Conservation (phyloP, 1,284 basidiomycete species). For the Leccinum huronense region DNA sequence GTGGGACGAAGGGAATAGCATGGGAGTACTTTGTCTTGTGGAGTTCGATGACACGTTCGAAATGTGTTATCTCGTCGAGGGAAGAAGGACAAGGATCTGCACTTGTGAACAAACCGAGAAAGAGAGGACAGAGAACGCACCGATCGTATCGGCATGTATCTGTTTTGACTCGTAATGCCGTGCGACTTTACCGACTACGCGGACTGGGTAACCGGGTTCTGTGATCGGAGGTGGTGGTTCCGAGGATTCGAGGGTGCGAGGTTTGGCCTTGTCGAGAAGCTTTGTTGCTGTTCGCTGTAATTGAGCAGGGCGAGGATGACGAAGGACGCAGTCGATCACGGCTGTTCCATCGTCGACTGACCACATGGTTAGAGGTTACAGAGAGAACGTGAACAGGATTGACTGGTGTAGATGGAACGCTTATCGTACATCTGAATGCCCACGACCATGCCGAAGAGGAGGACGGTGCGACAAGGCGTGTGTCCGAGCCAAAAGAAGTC, state of each 20-base stretch:
- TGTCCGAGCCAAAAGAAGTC: constrained; percentile 71
- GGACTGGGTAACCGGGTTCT: constrained; percentile 48
- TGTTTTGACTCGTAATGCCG: constrained; percentile 45
- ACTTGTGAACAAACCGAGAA: not conserved
- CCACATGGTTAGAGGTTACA: constrained; percentile 4
- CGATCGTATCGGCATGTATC: constrained; percentile 46
- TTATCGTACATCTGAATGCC: constrained; percentile 60
- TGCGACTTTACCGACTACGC: constrained; percentile 49
- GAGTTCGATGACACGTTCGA: constrained; percentile 50
- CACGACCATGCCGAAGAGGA: constrained; percentile 61
- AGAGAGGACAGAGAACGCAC: constrained; percentile 30
- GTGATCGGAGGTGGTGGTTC: constrained; percentile 42
- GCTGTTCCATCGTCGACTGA: constrained; percentile 72
- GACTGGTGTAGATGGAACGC: constrained; percentile 57
- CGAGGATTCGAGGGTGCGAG: not conserved
- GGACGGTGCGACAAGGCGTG: constrained; percentile 65
- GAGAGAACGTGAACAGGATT: constrained; percentile 18
- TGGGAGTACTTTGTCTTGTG: constrained; percentile 54
- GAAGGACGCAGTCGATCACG: constrained; percentile 61
- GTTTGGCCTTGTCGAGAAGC: constrained; percentile 8
- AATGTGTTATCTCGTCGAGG: constrained; percentile 62
- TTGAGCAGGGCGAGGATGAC: constrained; percentile 29
- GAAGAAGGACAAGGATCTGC: constrained; percentile 47
- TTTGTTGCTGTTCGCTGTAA: too few species aligned
- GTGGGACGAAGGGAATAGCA: constrained; percentile 46